Conservation (phyloP, 2,329 filamentous ascomycete species). For the Cercospora berteroae region DNA sequence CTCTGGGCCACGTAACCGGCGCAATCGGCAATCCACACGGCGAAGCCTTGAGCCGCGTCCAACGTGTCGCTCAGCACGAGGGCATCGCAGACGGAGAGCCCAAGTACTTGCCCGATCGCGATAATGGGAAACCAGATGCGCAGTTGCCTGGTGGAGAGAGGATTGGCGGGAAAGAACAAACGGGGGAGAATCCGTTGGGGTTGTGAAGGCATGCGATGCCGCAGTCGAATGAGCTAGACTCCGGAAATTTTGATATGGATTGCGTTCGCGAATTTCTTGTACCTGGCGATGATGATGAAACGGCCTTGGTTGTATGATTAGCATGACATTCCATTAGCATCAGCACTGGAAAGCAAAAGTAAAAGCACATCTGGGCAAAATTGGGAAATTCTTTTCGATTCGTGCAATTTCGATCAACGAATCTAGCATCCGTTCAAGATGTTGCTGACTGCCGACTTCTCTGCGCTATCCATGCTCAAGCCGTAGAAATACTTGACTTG, state of each 20-base stretch:
- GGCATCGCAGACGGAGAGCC: constrained; percentile 5
- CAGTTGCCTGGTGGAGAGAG: constrained; percentile 33
- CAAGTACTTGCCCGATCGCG: constrained; percentile 24
- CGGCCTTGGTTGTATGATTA: not conserved
- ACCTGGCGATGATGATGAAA: not conserved
- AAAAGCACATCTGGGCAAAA: not conserved
- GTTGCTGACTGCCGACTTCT: constrained; percentile 53
- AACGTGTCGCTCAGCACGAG: constrained; percentile 29
- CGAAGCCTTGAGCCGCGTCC: constrained; percentile 30
- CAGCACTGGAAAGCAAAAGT: not conserved
- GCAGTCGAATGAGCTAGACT: too few species aligned
- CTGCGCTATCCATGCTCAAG: constrained; percentile 66
- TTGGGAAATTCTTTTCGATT: not conserved
- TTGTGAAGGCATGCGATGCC: constrained; percentile 26
- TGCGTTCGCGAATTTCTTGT: not conserved
- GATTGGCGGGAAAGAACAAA: constrained; percentile 39
- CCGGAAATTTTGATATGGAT: too few species aligned
- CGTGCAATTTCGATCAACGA: not conserved
- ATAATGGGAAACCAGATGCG: constrained; percentile 27
- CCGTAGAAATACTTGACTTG: constrained; percentile 72
- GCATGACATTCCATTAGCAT: not conserved
- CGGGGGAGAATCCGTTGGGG: constrained; percentile 38
- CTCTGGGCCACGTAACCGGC: constrained; percentile 34
- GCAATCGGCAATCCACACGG: constrained; percentile 33
- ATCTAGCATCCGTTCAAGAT: constrained; percentile 63